A percentile compares a stretch with the other conserved stretches of the same genome.
phyloP scores from a whole-genome alignment of 148 eudicot species.

The Beta vulgaris region DNA sequence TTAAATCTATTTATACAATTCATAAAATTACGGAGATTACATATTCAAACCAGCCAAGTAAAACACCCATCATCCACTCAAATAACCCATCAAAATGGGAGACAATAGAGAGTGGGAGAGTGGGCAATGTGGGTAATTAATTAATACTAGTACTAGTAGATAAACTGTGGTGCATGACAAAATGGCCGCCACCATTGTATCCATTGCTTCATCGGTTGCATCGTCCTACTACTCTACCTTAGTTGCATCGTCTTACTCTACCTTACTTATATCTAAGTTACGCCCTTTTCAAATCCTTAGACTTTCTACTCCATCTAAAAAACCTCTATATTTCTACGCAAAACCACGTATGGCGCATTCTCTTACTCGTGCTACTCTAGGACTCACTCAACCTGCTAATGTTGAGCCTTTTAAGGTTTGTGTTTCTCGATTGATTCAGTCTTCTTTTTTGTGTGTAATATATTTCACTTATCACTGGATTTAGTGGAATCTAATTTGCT shows the following conservation, averaged over 20 bases:
- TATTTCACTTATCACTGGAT: not conserved
- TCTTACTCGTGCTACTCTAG: slow-evolving; percentile 51
- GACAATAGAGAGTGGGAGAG: too few relatives aligned
- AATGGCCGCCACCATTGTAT: not conserved
- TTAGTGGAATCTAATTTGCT: not conserved
- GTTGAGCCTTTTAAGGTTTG: slow-evolving; percentile 62
- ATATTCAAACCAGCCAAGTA: too few relatives aligned
- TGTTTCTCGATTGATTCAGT: too few relatives aligned
- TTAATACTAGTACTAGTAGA: too few relatives aligned
- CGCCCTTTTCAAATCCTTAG: slow-evolving; percentile 14
- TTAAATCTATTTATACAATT: too few relatives aligned
- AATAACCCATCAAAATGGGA: too few relatives aligned
- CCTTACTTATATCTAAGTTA: slow-evolving; percentile 8
- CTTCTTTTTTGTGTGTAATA: too few relatives aligned
- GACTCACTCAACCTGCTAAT: slow-evolving; percentile 68
- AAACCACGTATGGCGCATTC: slow-evolving; percentile 59
- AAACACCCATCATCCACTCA: too few relatives aligned
- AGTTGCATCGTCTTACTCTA: slow-evolving; percentile 4
- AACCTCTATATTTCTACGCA: not conserved
- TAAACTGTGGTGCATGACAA: too few relatives aligned
- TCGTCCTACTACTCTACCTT: not conserved
- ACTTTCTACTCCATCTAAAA: not conserved
- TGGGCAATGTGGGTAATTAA: too few relatives aligned
- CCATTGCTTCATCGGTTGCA: not conserved
- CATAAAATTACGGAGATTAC: too few relatives aligned